phyloP scores from a whole-genome alignment of 495 filamentous ascomycete species.

The Xylaria cubensis region DNA sequence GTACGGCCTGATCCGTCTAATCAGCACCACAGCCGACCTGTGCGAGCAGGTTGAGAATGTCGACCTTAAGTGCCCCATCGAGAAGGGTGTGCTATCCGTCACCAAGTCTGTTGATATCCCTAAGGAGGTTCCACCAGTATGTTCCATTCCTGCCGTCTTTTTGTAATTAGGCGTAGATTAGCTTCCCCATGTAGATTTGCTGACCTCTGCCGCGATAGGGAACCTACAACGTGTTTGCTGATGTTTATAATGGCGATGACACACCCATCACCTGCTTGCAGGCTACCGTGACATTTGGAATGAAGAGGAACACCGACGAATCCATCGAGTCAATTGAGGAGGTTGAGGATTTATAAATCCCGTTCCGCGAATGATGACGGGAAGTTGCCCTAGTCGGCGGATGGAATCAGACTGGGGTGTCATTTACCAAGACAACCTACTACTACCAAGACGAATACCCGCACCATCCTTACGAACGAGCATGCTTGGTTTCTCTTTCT shows the following conservation, averaged over 20 bases:
- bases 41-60: constrained; percentile 89
- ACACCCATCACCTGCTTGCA: constrained; percentile 82
- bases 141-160: constrained; percentile 39
- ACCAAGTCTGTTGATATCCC: constrained; percentile 85
- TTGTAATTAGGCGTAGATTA: neutral
- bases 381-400: constrained; percentile 13
- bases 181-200: neutral
- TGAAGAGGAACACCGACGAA: constrained; percentile 23
- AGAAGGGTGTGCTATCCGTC: constrained; percentile 73
- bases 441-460: neutral
- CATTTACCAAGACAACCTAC: neutral
- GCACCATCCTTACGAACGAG: neutral
- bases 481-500: neutral
- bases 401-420: constrained; percentile 14
- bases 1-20: constrained; percentile 88
- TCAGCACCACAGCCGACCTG: constrained; percentile 78
- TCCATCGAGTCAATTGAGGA: constrained; percentile 5
- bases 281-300: constrained; percentile 66
- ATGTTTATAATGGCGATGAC: constrained; percentile 75
- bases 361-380: constrained; percentile 6
- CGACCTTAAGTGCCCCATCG: constrained; percentile 86
- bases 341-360: constrained; percentile 26
- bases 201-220: constrained; percentile 61
- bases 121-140: constrained; percentile 85
- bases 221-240: constrained; percentile 84